These are phyloP conservation scores for Akanthomyces muscarius DNA, from an alignment of 2,329 filamentous ascomycete species.

Conservation along the genomic window DNA sequence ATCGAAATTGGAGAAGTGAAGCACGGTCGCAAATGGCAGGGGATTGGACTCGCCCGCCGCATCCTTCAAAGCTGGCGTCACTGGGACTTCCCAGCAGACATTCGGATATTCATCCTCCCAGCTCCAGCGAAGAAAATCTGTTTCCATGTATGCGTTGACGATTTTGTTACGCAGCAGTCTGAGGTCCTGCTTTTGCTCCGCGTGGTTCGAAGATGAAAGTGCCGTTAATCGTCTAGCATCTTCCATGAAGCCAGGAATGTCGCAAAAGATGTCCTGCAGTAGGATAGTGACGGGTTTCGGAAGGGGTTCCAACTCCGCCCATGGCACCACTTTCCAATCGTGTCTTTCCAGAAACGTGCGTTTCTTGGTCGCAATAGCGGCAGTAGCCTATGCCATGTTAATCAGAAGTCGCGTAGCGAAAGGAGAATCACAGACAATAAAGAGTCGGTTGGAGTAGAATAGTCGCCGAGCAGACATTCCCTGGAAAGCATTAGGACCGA, in stretches of 20 bases:
- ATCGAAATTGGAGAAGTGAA: not conserved
- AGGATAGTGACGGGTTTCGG: conserved; percentile 14
- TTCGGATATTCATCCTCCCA: conserved; percentile 1
- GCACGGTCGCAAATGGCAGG: not conserved
- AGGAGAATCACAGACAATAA: not conserved
- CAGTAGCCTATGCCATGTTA: conserved; percentile 9
- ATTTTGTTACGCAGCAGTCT: not conserved
- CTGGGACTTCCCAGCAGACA: conserved; percentile 3
- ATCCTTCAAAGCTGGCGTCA: not conserved
- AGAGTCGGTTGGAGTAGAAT: not conserved
- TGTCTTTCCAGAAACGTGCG: conserved; percentile 14
- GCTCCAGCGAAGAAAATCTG: not conserved
- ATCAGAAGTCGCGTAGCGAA: not conserved
- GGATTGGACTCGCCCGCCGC: not conserved
- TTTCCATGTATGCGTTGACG: not conserved
- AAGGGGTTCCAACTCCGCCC: not conserved
- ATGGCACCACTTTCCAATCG: conserved; percentile 16
- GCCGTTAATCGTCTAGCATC: not conserved
- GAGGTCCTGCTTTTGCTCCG: not conserved
- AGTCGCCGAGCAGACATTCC: conserved; percentile 13
- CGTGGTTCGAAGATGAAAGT: not conserved
- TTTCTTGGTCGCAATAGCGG: conserved; percentile 16
- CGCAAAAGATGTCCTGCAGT: conserved; percentile 19
- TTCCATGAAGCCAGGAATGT: conserved; percentile 16
- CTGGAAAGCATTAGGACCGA: conserved; percentile 17